Conservation (phyloP, 768 basidiomycete genomes). For the Ephemerocybe angulata region DNA sequence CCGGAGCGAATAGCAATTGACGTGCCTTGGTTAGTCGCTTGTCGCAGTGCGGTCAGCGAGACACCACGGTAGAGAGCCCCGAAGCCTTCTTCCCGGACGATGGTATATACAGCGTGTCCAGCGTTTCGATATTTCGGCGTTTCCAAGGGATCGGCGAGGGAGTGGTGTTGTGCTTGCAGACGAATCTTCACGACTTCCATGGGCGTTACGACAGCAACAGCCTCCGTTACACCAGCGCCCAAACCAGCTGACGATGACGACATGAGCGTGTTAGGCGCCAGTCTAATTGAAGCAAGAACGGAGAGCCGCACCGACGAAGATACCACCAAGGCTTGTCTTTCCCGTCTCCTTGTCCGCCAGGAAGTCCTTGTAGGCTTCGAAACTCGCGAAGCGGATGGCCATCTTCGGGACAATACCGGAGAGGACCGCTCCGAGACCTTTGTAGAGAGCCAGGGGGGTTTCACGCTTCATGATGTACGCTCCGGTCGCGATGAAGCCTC, state of each 20-base stretch:
- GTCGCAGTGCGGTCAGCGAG: slow-evolving; percentile 85
- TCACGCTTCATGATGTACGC: slow-evolving; percentile 83
- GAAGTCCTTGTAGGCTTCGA: slow-evolving; percentile 89
- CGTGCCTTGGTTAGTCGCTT: slow-evolving; percentile 95
- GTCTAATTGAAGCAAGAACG: neutral
- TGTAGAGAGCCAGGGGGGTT: slow-evolving; percentile 94
- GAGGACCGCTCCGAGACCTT: slow-evolving; percentile 94
- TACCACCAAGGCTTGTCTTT: slow-evolving; percentile 69
- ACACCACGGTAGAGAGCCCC: slow-evolving; percentile 89
- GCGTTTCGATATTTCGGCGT: slow-evolving; percentile 93
- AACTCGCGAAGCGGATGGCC: slow-evolving; percentile 97
- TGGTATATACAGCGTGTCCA: slow-evolving; percentile 92
- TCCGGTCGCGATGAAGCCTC: slow-evolving; percentile 92
- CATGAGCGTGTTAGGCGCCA: neutral
- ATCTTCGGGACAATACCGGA: slow-evolving; percentile 99
- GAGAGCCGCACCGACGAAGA: slow-evolving; percentile 73
- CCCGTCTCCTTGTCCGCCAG: slow-evolving; percentile 76
- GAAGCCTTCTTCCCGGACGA: slow-evolving; percentile 88
- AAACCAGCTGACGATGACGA: slow-evolving; percentile 67
- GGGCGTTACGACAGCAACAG: slow-evolving; percentile 90
- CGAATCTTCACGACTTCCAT: slow-evolving; percentile 99
- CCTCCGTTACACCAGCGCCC: slow-evolving; percentile 94
- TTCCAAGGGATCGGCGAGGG: slow-evolving; percentile 92
- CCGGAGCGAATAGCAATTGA: neutral
- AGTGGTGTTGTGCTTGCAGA: slow-evolving; percentile 95